These are phyloP conservation scores for Candida xyloterini DNA, from an alignment of 805 yeast genomes.

Conservation along the genomic window DNA sequence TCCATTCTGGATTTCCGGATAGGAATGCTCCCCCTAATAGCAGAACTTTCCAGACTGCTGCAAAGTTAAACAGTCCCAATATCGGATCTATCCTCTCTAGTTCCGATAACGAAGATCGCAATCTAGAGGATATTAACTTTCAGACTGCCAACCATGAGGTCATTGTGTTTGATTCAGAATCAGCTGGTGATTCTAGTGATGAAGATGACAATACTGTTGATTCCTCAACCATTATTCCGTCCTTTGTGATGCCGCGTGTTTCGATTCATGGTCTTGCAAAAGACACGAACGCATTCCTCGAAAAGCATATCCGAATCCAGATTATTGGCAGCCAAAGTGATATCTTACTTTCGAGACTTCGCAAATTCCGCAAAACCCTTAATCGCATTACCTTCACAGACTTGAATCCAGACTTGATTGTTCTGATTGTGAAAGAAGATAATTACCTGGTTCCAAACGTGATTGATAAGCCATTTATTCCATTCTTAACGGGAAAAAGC, in stretches of 20 bases:
- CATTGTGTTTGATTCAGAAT: conserved; percentile 26
- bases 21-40: conserved; percentile 1
- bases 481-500: conserved; percentile 21
- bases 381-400: conserved; percentile 28
- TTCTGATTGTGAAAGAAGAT: conserved; percentile 28
- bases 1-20: conserved; percentile 15
- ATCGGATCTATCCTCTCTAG: conserved; percentile 33
- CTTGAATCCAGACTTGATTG: conserved; percentile 25
- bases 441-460: conserved; percentile 30
- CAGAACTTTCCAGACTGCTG: conserved; percentile 3
- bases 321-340: conserved; percentile 27
- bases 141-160: conserved; percentile 19
- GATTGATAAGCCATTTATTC: conserved; percentile 31
- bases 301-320: conserved; percentile 22
- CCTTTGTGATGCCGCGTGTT: conserved; percentile 38
- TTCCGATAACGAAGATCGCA: conserved; percentile 31
- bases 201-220: conserved; percentile 27
- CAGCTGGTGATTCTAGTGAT: conserved; percentile 19
- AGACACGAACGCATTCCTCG: not conserved
- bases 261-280: conserved; percentile 24
- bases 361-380: conserved; percentile 29
- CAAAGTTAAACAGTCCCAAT: conserved; percentile 22
- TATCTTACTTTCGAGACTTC: conserved; percentile 23
- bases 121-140: conserved; percentile 15
- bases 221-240: conserved; percentile 31